Base-by-base conservation (phyloP, 257 asterid species). In the Schizonepeta tenuifolia region DNA sequence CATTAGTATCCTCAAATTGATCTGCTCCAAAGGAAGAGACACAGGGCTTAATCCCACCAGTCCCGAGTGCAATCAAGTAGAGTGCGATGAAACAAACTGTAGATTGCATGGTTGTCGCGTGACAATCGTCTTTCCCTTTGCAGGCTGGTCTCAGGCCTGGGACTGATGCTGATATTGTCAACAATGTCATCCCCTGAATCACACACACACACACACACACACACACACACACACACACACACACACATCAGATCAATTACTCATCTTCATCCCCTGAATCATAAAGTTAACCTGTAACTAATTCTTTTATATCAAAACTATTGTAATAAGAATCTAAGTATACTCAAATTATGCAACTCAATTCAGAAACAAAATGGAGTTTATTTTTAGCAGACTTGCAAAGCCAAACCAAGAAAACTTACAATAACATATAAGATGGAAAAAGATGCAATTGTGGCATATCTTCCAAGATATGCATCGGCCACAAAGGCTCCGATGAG, bases 381-480 rank as follows among this genome's bases (percentile, higher is more conserved):
- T 28, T 11, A 58, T 20, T 60, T 26, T 18, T 7, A 13, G 28
- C 24, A 21, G 50, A 21, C 33, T 11, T 11, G 12, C 55, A 62
- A 1, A 62, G 17, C 15, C 21, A 38, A 62, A 22, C n/a, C 58
- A 73, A 35, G 57, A 73, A 61, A 79, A 65, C 86, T 90, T 75
- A 88, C 97, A 71, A 90, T 72, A 40, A 88, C 93, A 77, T 90
- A 90, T 50, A 90, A 80, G 84, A 80, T 83, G 2, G 94, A 90
- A 81, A 88, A 90, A 47, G 65, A 9, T 3, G 96, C 93, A 56
- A 88, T 87, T 0, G 96, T 90, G 84, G 90, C 77, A 62, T 84
- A 90, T 83, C 96, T 80, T 65, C 97, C 97, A 0, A 90, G 73
- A 77, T 90, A 90, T 9, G 97, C 91, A 83, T 90, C 97, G 2